Base-by-base conservation (phyloP, 441 rosid species). In the Jatropha podagrica region DNA sequence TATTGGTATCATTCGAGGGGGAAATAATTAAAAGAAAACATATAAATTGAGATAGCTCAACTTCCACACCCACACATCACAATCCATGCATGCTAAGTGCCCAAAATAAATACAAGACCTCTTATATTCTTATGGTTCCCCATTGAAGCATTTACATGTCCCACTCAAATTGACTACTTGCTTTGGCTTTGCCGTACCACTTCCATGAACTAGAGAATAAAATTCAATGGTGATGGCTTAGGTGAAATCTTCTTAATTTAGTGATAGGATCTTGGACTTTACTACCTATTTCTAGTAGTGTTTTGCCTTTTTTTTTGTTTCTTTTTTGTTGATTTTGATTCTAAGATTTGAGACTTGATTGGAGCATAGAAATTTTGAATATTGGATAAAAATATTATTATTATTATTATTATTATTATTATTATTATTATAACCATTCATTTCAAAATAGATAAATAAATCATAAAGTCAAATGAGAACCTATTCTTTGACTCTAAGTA, bases 81-180 rank as follows among this genome's bases (percentile, higher is more conserved):
- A 17, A 54, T 69, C 68, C 72, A 77, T 77, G 80, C 72, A 69
- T 60, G 77, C 55, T 65, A 40, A 15, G 60, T 38, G 64, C 40
- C 76, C 42, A 41, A 76, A 77, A 64, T 49, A 68, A 67, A 74
- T 64, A 65, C 71, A 74, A 62, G 58, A 60, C 27, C 65, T 26
- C 48, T 65, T 56, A 55, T 62, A 72, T 78, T 75, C 83, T n/a
- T 3, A 63, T 48, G 75, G 81, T 71, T 76, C 64, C 82, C 82
- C 76, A 46, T 67, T 23, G 26, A 68, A 51, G 54, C 63, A 74
- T 65, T 52, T 2, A 48, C 18, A 17, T 79, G 86, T 56, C 83
- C 86, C 84, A 69, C 78, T 37, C 12, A 13, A 71, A 76, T 59
- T 26, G 72, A 65, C 38, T 73, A 48, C 56, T 37, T 17, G 27